Evolutionary conservation across 2,329 filamentous ascomycete genomes (phyloP).

Genomic region (Amauroascus niger): DNA sequence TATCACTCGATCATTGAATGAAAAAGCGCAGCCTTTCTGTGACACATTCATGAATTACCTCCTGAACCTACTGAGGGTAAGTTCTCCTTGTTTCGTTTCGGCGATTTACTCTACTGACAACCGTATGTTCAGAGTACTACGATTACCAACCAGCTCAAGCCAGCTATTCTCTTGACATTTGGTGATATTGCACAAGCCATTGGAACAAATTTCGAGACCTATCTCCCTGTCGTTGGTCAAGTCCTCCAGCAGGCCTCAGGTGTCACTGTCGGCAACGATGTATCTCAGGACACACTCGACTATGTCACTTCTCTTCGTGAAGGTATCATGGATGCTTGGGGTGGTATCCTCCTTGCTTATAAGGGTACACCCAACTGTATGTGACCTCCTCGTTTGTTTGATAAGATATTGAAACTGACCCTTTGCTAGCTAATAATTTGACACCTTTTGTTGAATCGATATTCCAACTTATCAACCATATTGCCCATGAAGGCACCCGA

Average conservation of each 20-base stretch:
- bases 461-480: constrained; percentile 73
- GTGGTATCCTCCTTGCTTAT: constrained; percentile 90
- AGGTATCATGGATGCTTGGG: constrained; percentile 98
- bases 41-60: constrained; percentile 98
- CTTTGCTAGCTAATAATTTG: constrained; percentile 53
- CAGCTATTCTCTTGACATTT: constrained; percentile 93
- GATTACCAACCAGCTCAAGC: constrained; percentile 95
- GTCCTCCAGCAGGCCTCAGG: constrained; percentile 87
- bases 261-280: constrained; percentile 68
- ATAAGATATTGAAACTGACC: not conserved
- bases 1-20: constrained; percentile 82
- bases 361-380: constrained; percentile 50
- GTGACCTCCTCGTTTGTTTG: constrained; percentile 8
- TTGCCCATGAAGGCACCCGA: constrained; percentile 73
- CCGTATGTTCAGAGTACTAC: constrained; percentile 54
- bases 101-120: constrained; percentile 28
- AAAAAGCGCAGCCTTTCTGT: constrained; percentile 87
- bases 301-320: constrained; percentile 92
- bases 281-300: constrained; percentile 90
- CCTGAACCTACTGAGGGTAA: constrained; percentile 75
- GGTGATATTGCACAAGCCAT: constrained; percentile 96
- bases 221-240: constrained; percentile 82
- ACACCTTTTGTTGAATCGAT: constrained; percentile 73
- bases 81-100: constrained; percentile 25
- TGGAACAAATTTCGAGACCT: constrained; percentile 81